Base-by-base conservation (phyloP, 177 flowering plant species). In the Vitis hybrid region DNA sequence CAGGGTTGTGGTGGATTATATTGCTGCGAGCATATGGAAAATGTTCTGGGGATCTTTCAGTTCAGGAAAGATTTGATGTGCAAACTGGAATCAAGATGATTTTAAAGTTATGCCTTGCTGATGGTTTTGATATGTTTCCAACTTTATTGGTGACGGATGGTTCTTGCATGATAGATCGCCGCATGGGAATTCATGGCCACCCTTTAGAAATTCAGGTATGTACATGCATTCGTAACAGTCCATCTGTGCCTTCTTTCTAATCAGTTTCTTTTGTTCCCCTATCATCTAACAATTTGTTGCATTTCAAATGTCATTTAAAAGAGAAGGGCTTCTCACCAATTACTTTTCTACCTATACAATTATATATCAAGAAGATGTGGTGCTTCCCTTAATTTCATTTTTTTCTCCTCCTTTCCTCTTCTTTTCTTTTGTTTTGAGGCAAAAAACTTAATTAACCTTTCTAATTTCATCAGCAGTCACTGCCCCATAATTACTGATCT, bases 1-100 rank as follows among this genome's bases (percentile, higher is more conserved):
- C 83, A 90, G 97, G 97, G 53, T 78, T 92, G 51, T 92, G 95
- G 93, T 90, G 97, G 97, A 92, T 92, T 72, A 92, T 92, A 68
- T 75, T 92, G 69, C 70, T 92, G 73, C 82, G 95, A 70, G 97
- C 95, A 53, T 92, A 92, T 85, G 97, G 97, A 76, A 92, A 90
- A 87, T 81, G 86, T 74, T 79, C 93, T 20, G 93, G 95, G 18
- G 97, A 92, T 81, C 81, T 85, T 24, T 78, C 93, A 44, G 89
- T 82, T 75, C 83, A 82, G 78, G 85, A 86, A 75, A 82, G 91
- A 71, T 79, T 88, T 60, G 91, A 88, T 78, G 89, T 88, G 67
- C 91, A 88, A 73, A 86, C 89, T 53, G 91, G 91, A 76, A 88
- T 88, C 20, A 86, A 84, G 76, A 88, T 88, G 89, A 88, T 88